Evolutionary conservation across 1,139 yeast species (phyloP), one percentile per base, ranked within the genome.

Genomic region (Saccharomyces hybrid): DNA sequence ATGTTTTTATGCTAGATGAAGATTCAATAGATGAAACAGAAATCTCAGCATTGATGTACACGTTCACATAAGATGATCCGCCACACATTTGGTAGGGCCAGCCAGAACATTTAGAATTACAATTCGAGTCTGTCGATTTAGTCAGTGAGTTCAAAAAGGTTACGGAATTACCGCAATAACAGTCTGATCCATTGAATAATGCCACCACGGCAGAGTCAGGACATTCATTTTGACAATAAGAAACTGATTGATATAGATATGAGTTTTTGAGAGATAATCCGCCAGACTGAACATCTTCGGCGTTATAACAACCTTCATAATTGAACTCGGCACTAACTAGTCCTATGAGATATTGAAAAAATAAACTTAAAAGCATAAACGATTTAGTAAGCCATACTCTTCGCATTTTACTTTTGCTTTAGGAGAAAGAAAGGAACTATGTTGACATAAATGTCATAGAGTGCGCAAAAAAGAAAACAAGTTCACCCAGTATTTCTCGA

Each of bases 71-170:
- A 26, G 69, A 70, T 46, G 61, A 49, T 11, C 88, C 88, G 61
- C 93, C 93, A 70, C 93, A 86, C 27, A 68, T 75, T 57, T 82
- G 84, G 6, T 61, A 56, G 1, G 78, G 77, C 68, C 79, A 85
- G 6, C 90, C 91, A 48, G 70, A 67, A 70, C 93, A 86, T 2
- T 67, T 55, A 3, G 67, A 62, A 52, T 75, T 62, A 72, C 93
- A 86, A 50, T 76, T 70, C 29, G 74, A 75, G 54, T 71, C 65
- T 44, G 50, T 47, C 5, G 32, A 28, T 4, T 54, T 29, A 1
- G 46, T 14, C 26, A 55, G 19, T 83, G 88, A 59, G 2, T 31
- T 25, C 66, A 84, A 29, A 56, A 64, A 54, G 1, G 51, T 14
- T 27, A 55, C 28, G 2, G 73, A 59, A 58, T 76, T 69, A 31